These are phyloP conservation scores for Calonectria multiphialidica DNA, from an alignment of 2,329 filamentous ascomycete species.

Conservation along the genomic window DNA sequence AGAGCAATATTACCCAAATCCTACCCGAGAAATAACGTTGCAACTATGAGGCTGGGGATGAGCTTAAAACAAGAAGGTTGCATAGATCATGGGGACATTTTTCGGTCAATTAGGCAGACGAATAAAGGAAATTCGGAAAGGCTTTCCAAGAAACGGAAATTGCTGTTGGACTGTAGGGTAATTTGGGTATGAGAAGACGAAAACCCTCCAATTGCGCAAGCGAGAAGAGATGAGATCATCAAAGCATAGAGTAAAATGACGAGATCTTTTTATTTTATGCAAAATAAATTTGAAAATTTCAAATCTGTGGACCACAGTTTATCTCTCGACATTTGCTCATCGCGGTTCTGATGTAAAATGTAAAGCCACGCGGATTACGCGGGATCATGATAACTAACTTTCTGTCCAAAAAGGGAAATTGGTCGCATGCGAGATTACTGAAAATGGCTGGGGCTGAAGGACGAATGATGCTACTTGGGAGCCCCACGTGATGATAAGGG, in stretches of 20 bases:
- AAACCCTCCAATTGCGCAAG: too few relatives aligned
- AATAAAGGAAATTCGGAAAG: background rate
- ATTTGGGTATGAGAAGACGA: background rate
- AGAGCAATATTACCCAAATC: conserved; percentile 41
- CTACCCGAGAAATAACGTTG: conserved; percentile 17
- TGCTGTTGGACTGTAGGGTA: background rate
- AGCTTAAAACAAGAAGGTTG: background rate
- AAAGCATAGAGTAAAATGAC: too few relatives aligned
- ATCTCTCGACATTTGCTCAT: background rate
- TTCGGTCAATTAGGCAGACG: background rate
- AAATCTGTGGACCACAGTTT: background rate
- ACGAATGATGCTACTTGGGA: background rate
- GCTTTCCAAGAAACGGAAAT: too few relatives aligned
- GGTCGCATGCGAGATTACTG: background rate
- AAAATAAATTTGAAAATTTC: too few relatives aligned
- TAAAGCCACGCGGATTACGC: background rate
- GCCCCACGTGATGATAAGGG: background rate
- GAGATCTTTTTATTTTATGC: too few relatives aligned
- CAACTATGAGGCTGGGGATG: background rate
- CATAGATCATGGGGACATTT: background rate
- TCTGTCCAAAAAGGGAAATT: background rate
- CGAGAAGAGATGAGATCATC: too few relatives aligned
- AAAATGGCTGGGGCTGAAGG: background rate
- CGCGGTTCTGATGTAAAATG: background rate
- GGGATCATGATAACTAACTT: background rate